Percentiles rank a stretch among this genome's conserved stretches.
These are phyloP conservation scores for Yamadazyma laniorum DNA, from an alignment of 805 yeast species.

Conservation along the genomic window DNA sequence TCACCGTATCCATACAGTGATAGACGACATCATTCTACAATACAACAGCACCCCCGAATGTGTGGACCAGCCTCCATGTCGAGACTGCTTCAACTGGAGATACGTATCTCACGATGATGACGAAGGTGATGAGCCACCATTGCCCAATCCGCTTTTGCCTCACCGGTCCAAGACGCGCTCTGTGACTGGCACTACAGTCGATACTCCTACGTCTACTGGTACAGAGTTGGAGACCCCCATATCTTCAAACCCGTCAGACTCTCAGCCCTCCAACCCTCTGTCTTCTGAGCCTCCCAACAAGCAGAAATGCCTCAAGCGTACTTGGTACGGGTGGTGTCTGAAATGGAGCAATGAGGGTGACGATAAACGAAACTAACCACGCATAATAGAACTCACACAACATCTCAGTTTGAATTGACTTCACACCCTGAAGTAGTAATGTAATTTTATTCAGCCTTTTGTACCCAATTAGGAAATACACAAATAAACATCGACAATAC, in stretches of 20 bases:
- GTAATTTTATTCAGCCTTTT: too few relatives aligned
- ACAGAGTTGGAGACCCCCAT: conserved; percentile 1
- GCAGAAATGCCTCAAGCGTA: conserved; percentile 46
- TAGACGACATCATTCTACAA: conserved; percentile 68
- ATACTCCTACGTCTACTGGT: conserved; percentile 4
- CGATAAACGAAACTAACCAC: too few relatives aligned
- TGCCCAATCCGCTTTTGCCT: conserved; percentile 39
- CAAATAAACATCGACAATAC: not conserved
- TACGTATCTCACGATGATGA: conserved; percentile 53
- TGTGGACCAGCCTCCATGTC: conserved; percentile 73
- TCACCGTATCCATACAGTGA: conserved; percentile 88
- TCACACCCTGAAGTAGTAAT: too few relatives aligned
- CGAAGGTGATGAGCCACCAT: conserved; percentile 35
- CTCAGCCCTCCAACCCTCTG: conserved; percentile 13
- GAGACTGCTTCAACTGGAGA: conserved; percentile 89
- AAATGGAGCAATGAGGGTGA: conserved; percentile 42
- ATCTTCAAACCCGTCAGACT: too few relatives aligned
- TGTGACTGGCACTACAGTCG: conserved; percentile 6
- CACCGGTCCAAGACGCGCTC: conserved; percentile 10
- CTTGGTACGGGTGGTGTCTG: conserved; percentile 68
- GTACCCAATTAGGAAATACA: too few relatives aligned
- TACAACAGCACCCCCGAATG: conserved; percentile 82
- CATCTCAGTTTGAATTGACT: too few relatives aligned
- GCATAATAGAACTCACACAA: too few relatives aligned
- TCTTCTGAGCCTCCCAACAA: conserved; percentile 31